Conservation (phyloP, 176 grass and related monocot species). For the Hsuehochloa calcarea region DNA sequence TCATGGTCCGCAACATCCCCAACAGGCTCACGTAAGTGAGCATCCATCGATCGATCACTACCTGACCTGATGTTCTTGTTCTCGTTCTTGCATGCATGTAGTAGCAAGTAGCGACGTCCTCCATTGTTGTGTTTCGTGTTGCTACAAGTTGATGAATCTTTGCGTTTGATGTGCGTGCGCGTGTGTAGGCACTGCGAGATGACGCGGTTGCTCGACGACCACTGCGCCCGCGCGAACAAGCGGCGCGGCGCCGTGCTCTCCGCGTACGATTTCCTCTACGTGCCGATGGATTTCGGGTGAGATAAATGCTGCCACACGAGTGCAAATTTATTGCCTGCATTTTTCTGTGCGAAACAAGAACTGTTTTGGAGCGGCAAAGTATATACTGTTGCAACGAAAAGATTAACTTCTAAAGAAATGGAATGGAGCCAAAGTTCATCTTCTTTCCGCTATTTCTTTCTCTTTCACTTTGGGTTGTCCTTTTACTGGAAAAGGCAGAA, state of each 20-base stretch:
- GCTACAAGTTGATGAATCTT: not conserved
- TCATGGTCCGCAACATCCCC: conserved; percentile 85
- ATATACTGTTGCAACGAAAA: not conserved
- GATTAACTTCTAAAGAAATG: not conserved
- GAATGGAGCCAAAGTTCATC: not conserved
- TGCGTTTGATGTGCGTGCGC: no score
- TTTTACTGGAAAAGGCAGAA: conserved; percentile 4
- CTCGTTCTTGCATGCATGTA: not conserved
- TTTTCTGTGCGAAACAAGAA: not conserved
- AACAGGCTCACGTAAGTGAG: conserved; percentile 24
- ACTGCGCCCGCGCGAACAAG: conserved; percentile 46
- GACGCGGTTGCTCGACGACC: conserved; percentile 56
- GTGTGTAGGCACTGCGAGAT: conserved; percentile 34
- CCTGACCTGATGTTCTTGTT: not conserved
- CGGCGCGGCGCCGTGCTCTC: not conserved
- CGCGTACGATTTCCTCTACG: conserved; percentile 72
- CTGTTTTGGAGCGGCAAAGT: not conserved
- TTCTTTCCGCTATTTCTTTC: not conserved
- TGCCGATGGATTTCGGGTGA: conserved; percentile 84
- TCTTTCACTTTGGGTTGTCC: not conserved
- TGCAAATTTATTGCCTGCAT: not conserved
- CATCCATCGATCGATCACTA: not conserved
- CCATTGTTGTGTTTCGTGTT: not conserved
- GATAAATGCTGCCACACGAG: not conserved
- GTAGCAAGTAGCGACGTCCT: not conserved